A percentile compares a stretch with the other conserved stretches of the same genome.
Evolutionary conservation across 805 yeast genomes (phyloP).

Genomic region (Candida insectorum): DNA sequence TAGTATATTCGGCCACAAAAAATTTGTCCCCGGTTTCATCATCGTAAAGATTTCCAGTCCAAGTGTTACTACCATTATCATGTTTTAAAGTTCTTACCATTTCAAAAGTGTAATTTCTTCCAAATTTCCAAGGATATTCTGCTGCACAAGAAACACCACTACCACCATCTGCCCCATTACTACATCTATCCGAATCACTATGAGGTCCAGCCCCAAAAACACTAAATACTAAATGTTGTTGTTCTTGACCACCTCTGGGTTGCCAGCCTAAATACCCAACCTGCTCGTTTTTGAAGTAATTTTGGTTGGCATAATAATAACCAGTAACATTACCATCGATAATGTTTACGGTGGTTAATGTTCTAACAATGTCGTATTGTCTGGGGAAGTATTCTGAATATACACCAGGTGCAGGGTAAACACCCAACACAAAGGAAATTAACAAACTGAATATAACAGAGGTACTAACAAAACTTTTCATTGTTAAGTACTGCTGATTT

Average conservation of each 20-base stretch:
- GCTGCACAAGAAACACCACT: slow-evolving; percentile 9
- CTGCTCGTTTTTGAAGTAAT: slow-evolving; percentile 2
- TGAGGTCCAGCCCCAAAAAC: slow-evolving; percentile 10
- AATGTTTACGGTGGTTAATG: slow-evolving; percentile 7
- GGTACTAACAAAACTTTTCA: no score
- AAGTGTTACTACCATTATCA: slow-evolving; percentile 7
- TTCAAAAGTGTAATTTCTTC: slow-evolving; percentile 10
- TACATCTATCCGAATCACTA: slow-evolving; percentile 3
- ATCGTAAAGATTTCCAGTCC: slow-evolving; percentile 10
- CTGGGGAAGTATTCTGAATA: no score
- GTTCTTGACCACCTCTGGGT: slow-evolving; percentile 6
- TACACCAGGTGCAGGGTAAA: no score
- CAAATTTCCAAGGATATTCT: slow-evolving; percentile 10
- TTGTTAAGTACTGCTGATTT: no score
- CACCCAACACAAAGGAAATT: no score
- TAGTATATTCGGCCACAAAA: slow-evolving; percentile 6
- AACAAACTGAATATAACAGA: no score
- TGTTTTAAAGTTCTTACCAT: slow-evolving; percentile 1
- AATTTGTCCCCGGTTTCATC: slow-evolving; percentile 7
- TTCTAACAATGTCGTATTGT: neutral
- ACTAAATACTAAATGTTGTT: slow-evolving; percentile 11
- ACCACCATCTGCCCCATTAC: slow-evolving; percentile 12
- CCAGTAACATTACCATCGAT: slow-evolving; percentile 10
- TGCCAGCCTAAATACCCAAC: slow-evolving; percentile 12
- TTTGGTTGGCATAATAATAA: slow-evolving; percentile 11